phyloP scores from a whole-genome alignment of 257 asterid genomes.

The Catharanthus roseus region DNA sequence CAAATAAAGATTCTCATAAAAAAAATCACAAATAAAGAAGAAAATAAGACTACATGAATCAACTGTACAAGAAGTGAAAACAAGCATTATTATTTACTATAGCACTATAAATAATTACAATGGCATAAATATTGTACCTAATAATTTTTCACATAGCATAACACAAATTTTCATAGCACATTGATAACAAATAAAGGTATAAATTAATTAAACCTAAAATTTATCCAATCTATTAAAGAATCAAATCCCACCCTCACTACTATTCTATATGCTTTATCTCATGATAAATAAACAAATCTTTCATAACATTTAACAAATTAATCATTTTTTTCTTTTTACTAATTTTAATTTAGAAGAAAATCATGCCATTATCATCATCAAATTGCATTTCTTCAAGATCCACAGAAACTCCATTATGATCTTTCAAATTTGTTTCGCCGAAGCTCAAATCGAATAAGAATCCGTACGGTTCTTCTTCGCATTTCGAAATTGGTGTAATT shows the following conservation, averaged over 20 bases:
- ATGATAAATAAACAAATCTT: not conserved
- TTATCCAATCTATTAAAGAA: slow-evolving; percentile 1
- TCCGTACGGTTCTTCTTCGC: slow-evolving; percentile 31
- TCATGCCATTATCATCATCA: slow-evolving; percentile 35
- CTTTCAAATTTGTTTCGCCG: slow-evolving; percentile 20
- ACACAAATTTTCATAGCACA: too few species aligned
- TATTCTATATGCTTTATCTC: not conserved
- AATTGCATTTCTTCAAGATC: slow-evolving; percentile 26
- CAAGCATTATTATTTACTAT: too few species aligned
- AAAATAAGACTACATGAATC: too few species aligned
- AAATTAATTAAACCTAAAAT: not conserved
- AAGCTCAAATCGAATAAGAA: slow-evolving; percentile 32
- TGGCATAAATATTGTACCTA: too few species aligned
- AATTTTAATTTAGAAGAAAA: slow-evolving; percentile 33
- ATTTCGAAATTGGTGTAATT: slow-evolving; percentile 14
- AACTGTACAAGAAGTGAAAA: too few species aligned
- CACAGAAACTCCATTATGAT: slow-evolving; percentile 15
- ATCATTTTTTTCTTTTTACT: not conserved
- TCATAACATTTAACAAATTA: not conserved
- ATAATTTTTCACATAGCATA: too few species aligned
- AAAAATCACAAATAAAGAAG: too few species aligned
- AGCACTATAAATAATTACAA: too few species aligned
- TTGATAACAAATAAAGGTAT: too few species aligned
- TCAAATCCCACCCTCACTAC: not conserved
- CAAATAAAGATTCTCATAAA: too few species aligned